These are phyloP conservation scores for Ailanthus altissimus DNA, from an alignment of 345 rosid species.

Conservation along the genomic window DNA sequence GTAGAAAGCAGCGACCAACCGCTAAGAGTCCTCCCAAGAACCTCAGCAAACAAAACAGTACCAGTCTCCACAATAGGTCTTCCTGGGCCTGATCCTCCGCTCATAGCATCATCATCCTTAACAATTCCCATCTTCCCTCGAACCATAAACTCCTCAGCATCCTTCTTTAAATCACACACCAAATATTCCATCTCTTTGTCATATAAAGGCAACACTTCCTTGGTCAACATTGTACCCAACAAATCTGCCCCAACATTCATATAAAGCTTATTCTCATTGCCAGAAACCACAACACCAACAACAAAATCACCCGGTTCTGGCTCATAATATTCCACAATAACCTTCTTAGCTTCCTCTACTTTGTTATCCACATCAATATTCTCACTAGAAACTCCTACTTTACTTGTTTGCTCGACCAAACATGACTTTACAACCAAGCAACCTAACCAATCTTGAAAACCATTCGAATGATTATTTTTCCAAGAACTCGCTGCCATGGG, in stretches of 20 bases:
- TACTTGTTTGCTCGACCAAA: too few relatives aligned
- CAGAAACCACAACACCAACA: constrained; percentile 96
- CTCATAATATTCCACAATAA: constrained; percentile 70
- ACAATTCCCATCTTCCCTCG: constrained; percentile 83
- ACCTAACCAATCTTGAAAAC: too few relatives aligned
- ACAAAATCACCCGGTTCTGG: constrained; percentile 85
- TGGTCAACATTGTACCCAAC: constrained; percentile 92
- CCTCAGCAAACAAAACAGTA: constrained; percentile 82
- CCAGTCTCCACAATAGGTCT: constrained; percentile 85
- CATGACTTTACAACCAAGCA: too few relatives aligned
- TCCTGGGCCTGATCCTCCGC: constrained; percentile 45
- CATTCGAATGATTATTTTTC: too few relatives aligned
- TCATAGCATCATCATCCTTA: constrained; percentile 58
- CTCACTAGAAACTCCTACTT: constrained; percentile 31
- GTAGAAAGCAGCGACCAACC: constrained; percentile 90
- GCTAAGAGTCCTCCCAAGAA: constrained; percentile 87
- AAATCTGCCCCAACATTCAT: constrained; percentile 84
- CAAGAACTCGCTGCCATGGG: too few relatives aligned
- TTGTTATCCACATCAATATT: constrained; percentile 16
- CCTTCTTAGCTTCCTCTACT: constrained; percentile 39
- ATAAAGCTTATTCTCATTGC: constrained; percentile 90
- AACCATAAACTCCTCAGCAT: constrained; percentile 56
- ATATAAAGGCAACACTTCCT: constrained; percentile 85
- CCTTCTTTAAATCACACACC: constrained; percentile 65
- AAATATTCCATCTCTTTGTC: constrained; percentile 68